Conservation (phyloP, 129 eudicot species). For the Flaveria sonorensis region DNA sequence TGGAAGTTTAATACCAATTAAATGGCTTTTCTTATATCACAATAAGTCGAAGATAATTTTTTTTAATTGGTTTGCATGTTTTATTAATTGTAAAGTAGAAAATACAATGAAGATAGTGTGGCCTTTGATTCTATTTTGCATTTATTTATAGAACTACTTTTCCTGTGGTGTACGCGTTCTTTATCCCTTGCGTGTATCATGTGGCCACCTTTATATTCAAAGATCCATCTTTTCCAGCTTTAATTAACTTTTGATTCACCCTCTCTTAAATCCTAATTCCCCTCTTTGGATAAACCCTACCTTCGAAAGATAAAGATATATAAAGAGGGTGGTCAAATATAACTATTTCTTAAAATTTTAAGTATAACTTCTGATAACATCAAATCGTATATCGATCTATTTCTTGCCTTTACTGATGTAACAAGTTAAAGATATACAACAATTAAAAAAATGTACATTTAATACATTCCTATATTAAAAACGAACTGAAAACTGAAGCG, state of each 20-base stretch:
- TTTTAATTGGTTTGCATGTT: too few relatives aligned
- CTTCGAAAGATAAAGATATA: slow-evolving; percentile 32
- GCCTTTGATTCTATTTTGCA: slow-evolving; percentile 4
- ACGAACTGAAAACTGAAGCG: too few relatives aligned
- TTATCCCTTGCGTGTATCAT: slow-evolving; percentile 47
- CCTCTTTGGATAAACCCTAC: slow-evolving; percentile 27
- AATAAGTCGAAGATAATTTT: too few relatives aligned
- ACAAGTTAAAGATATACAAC: too few relatives aligned
- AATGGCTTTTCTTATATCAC: neutral
- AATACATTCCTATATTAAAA: too few relatives aligned
- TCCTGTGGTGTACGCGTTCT: slow-evolving; percentile 15
- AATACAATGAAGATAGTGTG: slow-evolving; percentile 1
- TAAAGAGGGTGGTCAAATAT: neutral
- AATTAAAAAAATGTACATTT: too few relatives aligned
- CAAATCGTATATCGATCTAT: too few relatives aligned
- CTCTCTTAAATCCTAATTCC: neutral
- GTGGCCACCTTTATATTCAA: slow-evolving; percentile 40
- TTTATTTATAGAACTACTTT: slow-evolving; percentile 23
- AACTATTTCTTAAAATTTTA: too few relatives aligned
- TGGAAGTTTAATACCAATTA: neutral
- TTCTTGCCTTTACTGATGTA: too few relatives aligned
- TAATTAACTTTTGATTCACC: slow-evolving; percentile 43
- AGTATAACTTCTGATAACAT: too few relatives aligned
- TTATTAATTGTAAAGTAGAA: neutral
- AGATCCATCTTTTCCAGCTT: slow-evolving; percentile 46